Base-by-base conservation (phyloP, 2,329 filamentous ascomycete genomes). In the Trichoderma breve region DNA sequence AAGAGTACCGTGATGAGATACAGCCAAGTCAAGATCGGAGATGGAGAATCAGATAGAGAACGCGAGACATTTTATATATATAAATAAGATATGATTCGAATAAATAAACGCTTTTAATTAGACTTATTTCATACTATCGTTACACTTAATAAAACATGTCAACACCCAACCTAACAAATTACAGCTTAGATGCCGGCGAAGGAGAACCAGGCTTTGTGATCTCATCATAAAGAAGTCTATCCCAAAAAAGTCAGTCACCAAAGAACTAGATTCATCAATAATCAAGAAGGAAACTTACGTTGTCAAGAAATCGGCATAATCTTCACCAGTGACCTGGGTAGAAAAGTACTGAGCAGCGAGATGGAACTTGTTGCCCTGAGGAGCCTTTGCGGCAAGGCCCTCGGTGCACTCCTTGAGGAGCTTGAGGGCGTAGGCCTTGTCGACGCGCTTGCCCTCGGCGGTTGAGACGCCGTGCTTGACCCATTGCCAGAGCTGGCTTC, bases 401-500 rank as follows among this genome's bases (percentile, higher is more conserved):
- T 94, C 90, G 47, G 94, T 89, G 82, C 94, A 91, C 87, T 99
- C 95, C 81, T 93, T 91, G 77, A 98, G 89, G 71, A 98, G 86
- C 84, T 91, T 91, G 73, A 97, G 89, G 8, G 94, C 92, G 80
- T 97, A 98, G 43, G 90, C 89, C 87, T 98, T 98, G 84, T 97
- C 95, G 76, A 99, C 91, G 79, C 90, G 93, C 88, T 95, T 95
- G 83, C 95, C 95, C 80, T 97, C 94, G 57, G 91, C 88, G 8
- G 95, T 97, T 74, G 87, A 88, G 73, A 95, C 79, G 74, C 88
- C 87, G 80, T 91, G 89, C 79, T 88, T 90, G 74, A 92, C 90
- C 96, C 96, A 99, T 82, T 99, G 96, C 95, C 95, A 97, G 60
- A 99, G 88, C 86, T 99, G 96, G 76, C 90, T 93, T 78, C 96